Evolutionary conservation across 2,329 filamentous ascomycete genomes (phyloP).

Genomic region (Fonsecaea monophora): DNA sequence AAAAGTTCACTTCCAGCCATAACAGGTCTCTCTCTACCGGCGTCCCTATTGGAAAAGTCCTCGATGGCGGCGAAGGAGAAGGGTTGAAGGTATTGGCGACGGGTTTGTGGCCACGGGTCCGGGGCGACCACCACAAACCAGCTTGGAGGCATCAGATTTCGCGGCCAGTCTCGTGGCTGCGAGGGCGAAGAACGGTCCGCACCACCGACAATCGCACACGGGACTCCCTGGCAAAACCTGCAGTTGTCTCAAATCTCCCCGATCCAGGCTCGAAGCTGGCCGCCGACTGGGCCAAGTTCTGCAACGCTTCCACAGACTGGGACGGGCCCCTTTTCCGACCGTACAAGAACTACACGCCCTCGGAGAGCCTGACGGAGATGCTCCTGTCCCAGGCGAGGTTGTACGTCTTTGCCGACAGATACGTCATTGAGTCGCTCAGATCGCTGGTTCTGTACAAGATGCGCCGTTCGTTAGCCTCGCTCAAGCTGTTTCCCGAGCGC

Average conservation of each 20-base stretch:
- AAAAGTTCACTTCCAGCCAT: neutral
- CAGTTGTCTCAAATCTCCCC: neutral
- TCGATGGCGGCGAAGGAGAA: neutral
- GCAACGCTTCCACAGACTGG: neutral
- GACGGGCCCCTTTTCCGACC: constrained; percentile 8
- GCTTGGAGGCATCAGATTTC: constrained; percentile 1
- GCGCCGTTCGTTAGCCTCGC: constrained; percentile 42
- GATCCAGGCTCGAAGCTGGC: constrained; percentile 14
- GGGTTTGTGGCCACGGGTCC: neutral
- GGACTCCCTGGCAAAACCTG: neutral
- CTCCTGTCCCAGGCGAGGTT: constrained; percentile 50
- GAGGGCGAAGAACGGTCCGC: neutral
- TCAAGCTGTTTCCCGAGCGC: constrained; percentile 43
- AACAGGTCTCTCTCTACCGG: neutral
- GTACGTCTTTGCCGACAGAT: constrained; percentile 52
- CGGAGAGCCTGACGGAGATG: constrained; percentile 9
- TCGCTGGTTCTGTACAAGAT: constrained; percentile 45
- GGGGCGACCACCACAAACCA: neutral
- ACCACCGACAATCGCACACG: neutral
- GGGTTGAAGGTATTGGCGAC: neutral
- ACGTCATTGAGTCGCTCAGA: constrained; percentile 46
- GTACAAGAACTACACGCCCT: constrained; percentile 8
- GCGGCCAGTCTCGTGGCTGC: constrained; percentile 7
- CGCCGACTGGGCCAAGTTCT: constrained; percentile 9
- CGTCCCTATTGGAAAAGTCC: neutral